Conservation (phyloP, 768 basidiomycete species). For the Omphalotus guepiniiformis region DNA sequence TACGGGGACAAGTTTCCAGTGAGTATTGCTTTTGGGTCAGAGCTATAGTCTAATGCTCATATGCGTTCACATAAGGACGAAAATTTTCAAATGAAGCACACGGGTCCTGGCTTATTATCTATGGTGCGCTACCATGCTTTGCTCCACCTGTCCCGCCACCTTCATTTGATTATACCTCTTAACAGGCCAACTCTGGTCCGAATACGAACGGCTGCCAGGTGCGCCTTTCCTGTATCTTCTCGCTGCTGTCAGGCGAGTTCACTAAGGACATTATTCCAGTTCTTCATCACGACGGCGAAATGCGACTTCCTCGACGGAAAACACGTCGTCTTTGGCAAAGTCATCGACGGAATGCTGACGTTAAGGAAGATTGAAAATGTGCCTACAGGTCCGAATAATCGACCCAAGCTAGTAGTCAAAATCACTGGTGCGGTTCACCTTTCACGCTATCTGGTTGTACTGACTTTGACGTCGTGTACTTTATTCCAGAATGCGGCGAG, state of each 20-base stretch:
- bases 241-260: background rate
- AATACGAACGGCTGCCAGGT: conserved; percentile 93
- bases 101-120: conserved; percentile 78
- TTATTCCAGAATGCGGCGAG: conserved; percentile 50
- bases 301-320: conserved; percentile 96
- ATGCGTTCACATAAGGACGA: conserved; percentile 60
- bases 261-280: conserved; percentile 47
- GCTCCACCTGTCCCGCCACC: conserved; percentile 3
- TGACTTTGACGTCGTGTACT: background rate
- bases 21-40: conserved; percentile 18
- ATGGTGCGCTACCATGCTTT: conserved; percentile 65
- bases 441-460: background rate
- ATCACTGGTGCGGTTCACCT: conserved; percentile 67
- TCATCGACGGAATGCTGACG: conserved; percentile 92
- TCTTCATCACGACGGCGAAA: conserved; percentile 94
- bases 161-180: background rate
- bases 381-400: conserved; percentile 83
- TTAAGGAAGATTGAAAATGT: conserved; percentile 96
- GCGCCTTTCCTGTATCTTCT: conserved; percentile 10
- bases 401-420: conserved; percentile 85
- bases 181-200: conserved; percentile 92
- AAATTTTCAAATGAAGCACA: conserved; percentile 91
- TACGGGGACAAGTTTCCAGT: conserved; percentile 94
- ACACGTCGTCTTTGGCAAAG: conserved; percentile 89
- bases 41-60: background rate